Evolutionary conservation across 139 green algal species (phyloP), one percentile per base, ranked within the genome.

Genomic region (Chlorella ohadii): DNA sequence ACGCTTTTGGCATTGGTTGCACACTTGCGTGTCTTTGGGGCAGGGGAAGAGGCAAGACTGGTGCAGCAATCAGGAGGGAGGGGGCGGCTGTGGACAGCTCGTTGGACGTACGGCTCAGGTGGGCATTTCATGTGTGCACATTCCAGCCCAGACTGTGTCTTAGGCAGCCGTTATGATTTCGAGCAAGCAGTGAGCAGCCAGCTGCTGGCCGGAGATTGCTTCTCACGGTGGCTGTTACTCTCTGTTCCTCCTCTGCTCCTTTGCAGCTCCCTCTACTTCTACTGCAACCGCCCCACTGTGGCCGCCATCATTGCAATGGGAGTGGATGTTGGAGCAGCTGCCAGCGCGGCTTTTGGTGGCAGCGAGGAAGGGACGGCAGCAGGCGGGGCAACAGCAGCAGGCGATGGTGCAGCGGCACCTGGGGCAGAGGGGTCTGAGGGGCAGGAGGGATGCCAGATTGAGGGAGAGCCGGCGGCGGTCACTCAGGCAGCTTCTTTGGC

Each of bases 261-360:
- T 25, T 19, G 36, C 68, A 85, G 91, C 2, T 91, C 87, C 16
- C 87, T 98, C 12, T 91, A 89, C 47, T 94, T 98, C 64, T 94
- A 89, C 82, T 94, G 90, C 88, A 96, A 98, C 80, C 93, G 96
- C 3, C 96, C 95, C 70, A 98, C 96, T 0, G 84, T 99, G 16
- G 96, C 91, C 0, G 94, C 96, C 0, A 83, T 99, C 44, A 98
- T 98, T 85, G 89, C 87, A 12, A 84, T 98, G 31, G 94, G 93
- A 0, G 33, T 73, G 5, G 96, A 98, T 87, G 71, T 98, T 47
- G 88, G 39, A 12, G 81, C 66, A 2, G 90, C 83, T 25, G 44
- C 44, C 56, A 74, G 71, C 36, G 79, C 33, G 12, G 56, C 56
- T 13, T 57, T 63, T 41, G 44, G 7, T 9, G 89, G 67, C 20